A percentile compares a stretch with the other conserved stretches of the same genome.
These are phyloP conservation scores for Besnoitia besnoiti DNA, from an alignment of 169 alveolate genomes.

Conservation along the genomic window DNA sequence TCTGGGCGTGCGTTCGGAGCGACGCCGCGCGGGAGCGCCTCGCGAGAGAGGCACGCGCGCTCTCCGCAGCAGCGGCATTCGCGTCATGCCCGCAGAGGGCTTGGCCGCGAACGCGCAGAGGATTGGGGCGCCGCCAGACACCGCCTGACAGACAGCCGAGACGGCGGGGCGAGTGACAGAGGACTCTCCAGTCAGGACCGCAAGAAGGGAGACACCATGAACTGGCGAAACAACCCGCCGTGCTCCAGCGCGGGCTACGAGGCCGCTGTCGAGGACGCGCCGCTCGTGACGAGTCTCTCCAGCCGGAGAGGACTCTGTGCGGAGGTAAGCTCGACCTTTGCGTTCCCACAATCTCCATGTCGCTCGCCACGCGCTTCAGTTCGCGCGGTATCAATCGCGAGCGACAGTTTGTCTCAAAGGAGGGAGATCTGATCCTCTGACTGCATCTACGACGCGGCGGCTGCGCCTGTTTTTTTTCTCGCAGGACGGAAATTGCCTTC, in stretches of 20 bases:
- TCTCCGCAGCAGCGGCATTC: too few species aligned
- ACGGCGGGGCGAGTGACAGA: neutral
- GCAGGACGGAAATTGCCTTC: slow-evolving; percentile 31
- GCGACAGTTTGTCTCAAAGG: too few species aligned
- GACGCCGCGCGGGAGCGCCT: too few species aligned
- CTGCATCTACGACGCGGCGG: neutral
- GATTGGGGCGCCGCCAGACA: too few species aligned
- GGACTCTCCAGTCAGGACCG: neutral
- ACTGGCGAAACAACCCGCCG: neutral
- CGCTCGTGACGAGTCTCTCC: neutral
- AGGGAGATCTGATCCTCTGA: too few species aligned
- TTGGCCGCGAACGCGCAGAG: too few species aligned
- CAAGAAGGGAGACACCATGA: neutral
- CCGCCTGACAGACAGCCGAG: too few species aligned
- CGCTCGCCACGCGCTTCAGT: neutral
- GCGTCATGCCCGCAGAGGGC: too few species aligned
- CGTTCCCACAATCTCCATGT: neutral
- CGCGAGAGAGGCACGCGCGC: too few species aligned
- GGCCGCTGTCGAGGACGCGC: neutral
- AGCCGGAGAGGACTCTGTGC: neutral
- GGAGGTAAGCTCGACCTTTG: neutral
- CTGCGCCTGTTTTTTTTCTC: neutral
- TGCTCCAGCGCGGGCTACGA: neutral
- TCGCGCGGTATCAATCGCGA: too few species aligned
- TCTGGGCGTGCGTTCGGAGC: too few species aligned